phyloP scores from a whole-genome alignment of 2,329 filamentous ascomycete species.

The Pseudocercospora ulei region DNA sequence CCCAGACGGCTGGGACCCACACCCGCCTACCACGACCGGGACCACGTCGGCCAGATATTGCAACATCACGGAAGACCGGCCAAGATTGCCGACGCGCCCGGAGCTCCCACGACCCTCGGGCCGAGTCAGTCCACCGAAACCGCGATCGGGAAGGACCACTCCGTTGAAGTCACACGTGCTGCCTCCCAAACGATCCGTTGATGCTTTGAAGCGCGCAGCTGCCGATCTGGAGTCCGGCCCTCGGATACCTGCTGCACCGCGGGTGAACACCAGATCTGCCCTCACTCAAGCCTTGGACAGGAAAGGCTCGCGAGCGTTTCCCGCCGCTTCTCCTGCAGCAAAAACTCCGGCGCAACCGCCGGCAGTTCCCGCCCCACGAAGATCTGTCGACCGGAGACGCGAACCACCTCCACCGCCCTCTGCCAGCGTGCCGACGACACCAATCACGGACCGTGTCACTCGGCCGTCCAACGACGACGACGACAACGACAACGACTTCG shows the following conservation, averaged over 20 bases:
- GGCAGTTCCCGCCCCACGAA: slow-evolving; percentile 32
- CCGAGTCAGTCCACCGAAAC: slow-evolving; percentile 26
- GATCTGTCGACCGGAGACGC: slow-evolving; percentile 27
- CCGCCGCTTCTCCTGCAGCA: slow-evolving; percentile 11
- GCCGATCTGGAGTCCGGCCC: slow-evolving; percentile 15
- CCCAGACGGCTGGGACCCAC: slow-evolving; percentile 23
- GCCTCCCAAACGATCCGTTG: slow-evolving; percentile 20
- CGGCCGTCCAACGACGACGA: slow-evolving; percentile 35
- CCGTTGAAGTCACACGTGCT: slow-evolving; percentile 28
- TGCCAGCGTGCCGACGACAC: slow-evolving; percentile 13
- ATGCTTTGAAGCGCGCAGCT: slow-evolving; percentile 20
- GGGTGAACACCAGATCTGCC: slow-evolving; percentile 23
- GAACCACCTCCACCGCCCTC: slow-evolving; percentile 20
- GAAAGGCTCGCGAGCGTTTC: slow-evolving; percentile 7
- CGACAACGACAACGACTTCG: slow-evolving; percentile 37
- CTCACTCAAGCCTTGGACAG: slow-evolving; percentile 27
- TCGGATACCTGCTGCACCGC: slow-evolving; percentile 27
- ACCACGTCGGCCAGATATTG: slow-evolving; percentile 26
- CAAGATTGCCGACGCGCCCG: slow-evolving; percentile 30
- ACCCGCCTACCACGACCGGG: slow-evolving; percentile 17
- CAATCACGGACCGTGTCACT: slow-evolving; percentile 34
- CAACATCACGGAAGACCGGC: slow-evolving; percentile 26
- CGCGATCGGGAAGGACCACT: slow-evolving; percentile 26
- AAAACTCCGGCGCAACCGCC: slow-evolving; percentile 23
- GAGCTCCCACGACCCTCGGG: slow-evolving; percentile 30